These are phyloP conservation scores for Sugiyamaella lignohabitans DNA, from an alignment of 805 yeast species.

Conservation along the genomic window DNA sequence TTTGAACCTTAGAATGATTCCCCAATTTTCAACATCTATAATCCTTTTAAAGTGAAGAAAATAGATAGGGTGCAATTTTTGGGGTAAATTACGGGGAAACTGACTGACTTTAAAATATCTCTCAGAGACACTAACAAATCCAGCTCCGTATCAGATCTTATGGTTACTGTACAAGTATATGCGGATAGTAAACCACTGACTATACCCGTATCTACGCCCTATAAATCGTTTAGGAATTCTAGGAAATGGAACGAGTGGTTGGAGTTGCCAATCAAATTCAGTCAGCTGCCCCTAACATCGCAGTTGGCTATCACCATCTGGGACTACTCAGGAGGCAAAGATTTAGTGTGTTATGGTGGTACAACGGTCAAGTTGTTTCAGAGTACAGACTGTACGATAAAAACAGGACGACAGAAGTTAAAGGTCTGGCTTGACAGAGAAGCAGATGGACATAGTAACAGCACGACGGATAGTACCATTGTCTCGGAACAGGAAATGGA, in stretches of 20 bases:
- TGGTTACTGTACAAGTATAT: conserved; percentile 42
- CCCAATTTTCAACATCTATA: too few relatives aligned
- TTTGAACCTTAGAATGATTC: too few relatives aligned
- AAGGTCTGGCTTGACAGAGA: conserved; percentile 37
- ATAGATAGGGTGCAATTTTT: too few relatives aligned
- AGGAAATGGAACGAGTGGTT: conserved; percentile 66
- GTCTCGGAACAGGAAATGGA: conserved; percentile 35
- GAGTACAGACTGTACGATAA: conserved; percentile 47
- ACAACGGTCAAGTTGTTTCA: conserved; percentile 58
- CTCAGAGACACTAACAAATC: not conserved
- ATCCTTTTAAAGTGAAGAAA: too few relatives aligned
- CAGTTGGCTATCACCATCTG: conserved; percentile 55
- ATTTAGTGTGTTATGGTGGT: conserved; percentile 48
- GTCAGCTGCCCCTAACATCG: conserved; percentile 62
- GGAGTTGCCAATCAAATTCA: conserved; percentile 61
- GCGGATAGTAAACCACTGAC: conserved; percentile 43
- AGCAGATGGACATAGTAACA: conserved; percentile 28
- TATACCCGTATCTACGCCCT: conserved; percentile 44
- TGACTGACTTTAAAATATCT: not conserved
- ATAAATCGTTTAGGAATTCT: conserved; percentile 38
- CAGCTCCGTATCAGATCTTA: conserved; percentile 27
- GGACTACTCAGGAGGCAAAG: conserved; percentile 55
- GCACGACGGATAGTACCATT: conserved; percentile 26
- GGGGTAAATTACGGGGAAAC: too few relatives aligned
- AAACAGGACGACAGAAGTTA: conserved; percentile 64